Evolutionary conservation across 2,329 filamentous ascomycete genomes (phyloP), one percentile per base, ranked within the genome.

Genomic region (Metarhizium guizhouense): DNA sequence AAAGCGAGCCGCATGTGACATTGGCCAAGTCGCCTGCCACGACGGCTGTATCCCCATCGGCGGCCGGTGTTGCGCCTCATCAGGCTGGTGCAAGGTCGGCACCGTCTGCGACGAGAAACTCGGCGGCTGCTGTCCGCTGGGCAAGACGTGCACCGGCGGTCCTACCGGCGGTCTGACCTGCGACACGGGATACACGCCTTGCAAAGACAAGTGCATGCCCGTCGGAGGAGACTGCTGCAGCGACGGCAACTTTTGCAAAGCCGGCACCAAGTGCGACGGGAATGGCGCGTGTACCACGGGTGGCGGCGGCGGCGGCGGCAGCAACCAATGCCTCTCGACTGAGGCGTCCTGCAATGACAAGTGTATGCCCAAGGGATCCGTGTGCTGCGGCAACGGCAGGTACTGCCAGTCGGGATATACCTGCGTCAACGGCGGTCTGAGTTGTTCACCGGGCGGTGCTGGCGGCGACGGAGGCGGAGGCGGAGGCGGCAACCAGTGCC

Each of bases 171-270:
- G 49, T 8, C 43, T n/a, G 18, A 47, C n/a, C 6, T 53, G 51
- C 51, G 51, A 40, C 40, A 16, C 51, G 13, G 40, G 40, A 30
- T 43, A 29, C 11, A 53, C 38, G 8, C 20, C 29, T 13, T 53
- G 51, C 51, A 18, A 25, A 11, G 30, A 45, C 16, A 45, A 45
- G 40, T 53, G 51, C 16, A 53, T 53, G 43, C 42, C 52, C 52
- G 14, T 16, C 7, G 52, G 52, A 16, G 40, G 30, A 8, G 52
- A 53, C 40, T 53, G 52, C 52, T 53, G 52, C 52, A 48, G n/a
- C 30, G 30, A 53, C 43, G 52, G 52, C 42, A 53, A n/a, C 42
- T 53, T 36, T 29, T 53, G 52, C 52, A 53, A 10, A 7, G 10
- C 52, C 14, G 43, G 52, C 30, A 47, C 52, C 42, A 53, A 38